Evolutionary conservation across 768 basidiomycete species (phyloP).

Genomic region (Tulasnella sp.): DNA sequence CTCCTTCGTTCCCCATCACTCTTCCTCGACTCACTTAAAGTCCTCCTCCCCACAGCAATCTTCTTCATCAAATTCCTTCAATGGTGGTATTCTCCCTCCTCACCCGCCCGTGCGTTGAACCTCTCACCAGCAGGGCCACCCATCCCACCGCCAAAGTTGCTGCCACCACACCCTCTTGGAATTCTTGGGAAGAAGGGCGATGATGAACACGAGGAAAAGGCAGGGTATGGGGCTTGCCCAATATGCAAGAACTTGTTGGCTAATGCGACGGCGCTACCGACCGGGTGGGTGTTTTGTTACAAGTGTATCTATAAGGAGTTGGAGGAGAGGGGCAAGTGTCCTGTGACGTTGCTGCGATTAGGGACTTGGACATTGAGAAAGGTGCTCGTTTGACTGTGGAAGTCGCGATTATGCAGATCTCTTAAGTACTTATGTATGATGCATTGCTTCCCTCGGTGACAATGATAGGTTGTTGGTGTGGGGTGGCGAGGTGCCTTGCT

Average conservation of each 20-base stretch:
- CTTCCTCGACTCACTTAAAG: slow-evolving; percentile 64
- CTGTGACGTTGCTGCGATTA: slow-evolving; percentile 71
- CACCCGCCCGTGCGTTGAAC: slow-evolving; percentile 64
- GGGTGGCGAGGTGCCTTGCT: no score
- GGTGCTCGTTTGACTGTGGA: slow-evolving; percentile 51
- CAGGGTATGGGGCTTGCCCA: slow-evolving; percentile 72
- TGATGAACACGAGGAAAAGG: neutral
- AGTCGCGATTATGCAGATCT: neutral
- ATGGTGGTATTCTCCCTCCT: slow-evolving; percentile 98
- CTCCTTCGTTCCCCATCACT: slow-evolving; percentile 47
- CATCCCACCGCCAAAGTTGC: slow-evolving; percentile 66
- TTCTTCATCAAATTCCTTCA: slow-evolving; percentile 95
- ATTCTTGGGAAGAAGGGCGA: slow-evolving; percentile 25
- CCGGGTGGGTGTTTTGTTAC: slow-evolving; percentile 93
- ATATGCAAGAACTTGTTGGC: slow-evolving; percentile 60
- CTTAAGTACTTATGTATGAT: no score
- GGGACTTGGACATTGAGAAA: slow-evolving; percentile 78
- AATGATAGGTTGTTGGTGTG: no score
- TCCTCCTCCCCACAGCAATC: slow-evolving; percentile 77
- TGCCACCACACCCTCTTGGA: slow-evolving; percentile 63
- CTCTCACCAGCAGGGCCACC: slow-evolving; percentile 53
- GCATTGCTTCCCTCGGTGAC: no score
- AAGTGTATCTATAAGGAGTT: slow-evolving; percentile 80
- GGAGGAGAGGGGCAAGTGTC: slow-evolving; percentile 67
- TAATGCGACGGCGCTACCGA: slow-evolving; percentile 84